These are phyloP conservation scores for Amphichorda felina DNA, from an alignment of 2,329 filamentous ascomycete genomes.

Conservation along the genomic window DNA sequence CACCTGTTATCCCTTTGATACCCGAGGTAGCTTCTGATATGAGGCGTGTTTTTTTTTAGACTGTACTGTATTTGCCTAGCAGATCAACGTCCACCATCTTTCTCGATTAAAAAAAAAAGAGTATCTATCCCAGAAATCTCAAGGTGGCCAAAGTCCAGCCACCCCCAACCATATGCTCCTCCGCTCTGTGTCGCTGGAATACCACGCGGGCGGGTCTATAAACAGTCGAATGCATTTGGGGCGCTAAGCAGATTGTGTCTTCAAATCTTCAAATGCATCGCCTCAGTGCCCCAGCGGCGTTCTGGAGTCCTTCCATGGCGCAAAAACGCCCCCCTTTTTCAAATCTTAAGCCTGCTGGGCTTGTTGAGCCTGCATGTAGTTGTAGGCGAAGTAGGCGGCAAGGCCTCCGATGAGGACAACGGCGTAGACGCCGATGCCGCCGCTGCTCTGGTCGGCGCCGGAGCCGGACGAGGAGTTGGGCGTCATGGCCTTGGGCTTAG, in stretches of 20 bases:
- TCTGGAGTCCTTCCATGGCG: too few relatives aligned
- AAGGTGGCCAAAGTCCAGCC: neutral
- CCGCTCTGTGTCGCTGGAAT: neutral
- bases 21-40: too few relatives aligned
- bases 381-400: constrained; percentile 70
- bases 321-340: too few relatives aligned
- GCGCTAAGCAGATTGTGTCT: neutral
- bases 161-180: neutral
- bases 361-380: constrained; percentile 60
- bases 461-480: constrained; percentile 36
- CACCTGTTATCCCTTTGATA: too few relatives aligned
- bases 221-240: neutral
- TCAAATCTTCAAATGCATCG: neutral
- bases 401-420: constrained; percentile 67
- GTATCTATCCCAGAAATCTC: neutral
- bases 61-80: too few relatives aligned
- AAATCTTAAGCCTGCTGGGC: constrained; percentile 13
- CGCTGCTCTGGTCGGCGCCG: constrained; percentile 36
- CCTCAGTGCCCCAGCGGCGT: too few relatives aligned
- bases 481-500: constrained; percentile 43
- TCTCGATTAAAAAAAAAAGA: neutral
- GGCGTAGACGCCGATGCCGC: constrained; percentile 74
- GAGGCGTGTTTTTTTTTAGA: too few relatives aligned
- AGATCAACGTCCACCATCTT: too few relatives aligned
- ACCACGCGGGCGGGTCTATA: neutral